phyloP scores from a whole-genome alignment of 2,329 filamentous ascomycete genomes.

The Zarea fungicola region DNA sequence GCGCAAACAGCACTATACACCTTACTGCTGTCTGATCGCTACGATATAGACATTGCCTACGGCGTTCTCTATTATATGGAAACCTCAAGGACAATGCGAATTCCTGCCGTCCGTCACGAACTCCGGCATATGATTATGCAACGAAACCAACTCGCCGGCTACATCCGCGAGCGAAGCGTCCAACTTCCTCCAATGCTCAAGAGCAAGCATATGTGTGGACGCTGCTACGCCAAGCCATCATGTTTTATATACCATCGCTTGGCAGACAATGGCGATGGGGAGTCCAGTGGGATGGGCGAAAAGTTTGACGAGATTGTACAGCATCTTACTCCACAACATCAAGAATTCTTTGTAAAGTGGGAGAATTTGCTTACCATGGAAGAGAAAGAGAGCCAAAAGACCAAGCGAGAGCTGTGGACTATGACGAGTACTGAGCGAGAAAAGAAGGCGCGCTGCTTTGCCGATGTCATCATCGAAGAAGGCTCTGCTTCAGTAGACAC shows the following conservation, averaged over 20 bases:
- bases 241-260: constrained; percentile 95
- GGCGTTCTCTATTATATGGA: constrained; percentile 96
- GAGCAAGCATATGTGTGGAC: constrained; percentile 73
- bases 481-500: constrained; percentile 66
- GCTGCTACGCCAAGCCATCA: constrained; percentile 83
- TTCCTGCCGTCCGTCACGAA: constrained; percentile 81
- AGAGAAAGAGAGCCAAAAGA: constrained; percentile 83
- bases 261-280: constrained; percentile 74
- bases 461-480: constrained; percentile 77
- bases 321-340: constrained; percentile 69
- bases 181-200: constrained; percentile 83
- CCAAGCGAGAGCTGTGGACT: constrained; percentile 89
- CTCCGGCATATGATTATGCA: constrained; percentile 96
- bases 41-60: constrained; percentile 86
- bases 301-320: constrained; percentile 77
- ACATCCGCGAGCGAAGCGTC: constrained; percentile 72
- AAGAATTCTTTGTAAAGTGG: constrained; percentile 90
- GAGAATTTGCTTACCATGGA: constrained; percentile 89
- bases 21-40: constrained; percentile 84
- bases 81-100: constrained; percentile 75
- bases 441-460: constrained; percentile 82
- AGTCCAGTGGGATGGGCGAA: constrained; percentile 73
- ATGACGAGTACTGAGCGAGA: constrained; percentile 89
- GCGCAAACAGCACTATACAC: constrained; percentile 96
- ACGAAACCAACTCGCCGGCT: constrained; percentile 82